A percentile compares a stretch with the other conserved stretches of the same genome.
Evolutionary conservation across 441 rosid species (phyloP).

Genomic region (Populus hybrid): DNA sequence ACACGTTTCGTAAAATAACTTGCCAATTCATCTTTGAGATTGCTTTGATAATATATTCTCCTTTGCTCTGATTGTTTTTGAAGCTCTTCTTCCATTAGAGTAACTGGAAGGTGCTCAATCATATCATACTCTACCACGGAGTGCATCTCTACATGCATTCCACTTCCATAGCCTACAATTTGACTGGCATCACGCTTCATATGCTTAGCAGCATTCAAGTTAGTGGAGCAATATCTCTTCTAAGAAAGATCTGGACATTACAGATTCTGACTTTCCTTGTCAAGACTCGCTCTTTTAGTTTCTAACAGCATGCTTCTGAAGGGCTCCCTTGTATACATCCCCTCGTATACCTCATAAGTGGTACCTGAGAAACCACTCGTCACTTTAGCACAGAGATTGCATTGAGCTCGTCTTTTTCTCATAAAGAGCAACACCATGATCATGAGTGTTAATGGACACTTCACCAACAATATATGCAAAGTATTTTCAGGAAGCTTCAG

Average conservation of each 20-base stretch:
- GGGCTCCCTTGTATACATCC: slow-evolving; percentile 32
- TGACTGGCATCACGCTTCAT: slow-evolving; percentile 13
- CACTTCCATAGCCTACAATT: slow-evolving; percentile 15
- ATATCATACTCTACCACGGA: slow-evolving; percentile 13
- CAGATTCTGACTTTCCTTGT: slow-evolving; percentile 17
- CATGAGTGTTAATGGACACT: slow-evolving; percentile 22
- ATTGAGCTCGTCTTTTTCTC: slow-evolving; percentile 28
- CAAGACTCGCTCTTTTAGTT: not conserved
- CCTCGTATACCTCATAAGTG: slow-evolving; percentile 51
- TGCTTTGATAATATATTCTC: slow-evolving; percentile 19
- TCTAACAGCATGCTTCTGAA: slow-evolving; percentile 20
- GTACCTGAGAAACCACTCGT: slow-evolving; percentile 15
- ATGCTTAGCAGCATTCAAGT: slow-evolving; percentile 15
- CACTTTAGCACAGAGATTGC: slow-evolving; percentile 49
- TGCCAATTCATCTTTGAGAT: slow-evolving; percentile 35
- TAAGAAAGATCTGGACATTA: slow-evolving; percentile 19
- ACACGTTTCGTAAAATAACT: slow-evolving; percentile 38
- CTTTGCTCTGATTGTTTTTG: not conserved
- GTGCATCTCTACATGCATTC: slow-evolving; percentile 2
- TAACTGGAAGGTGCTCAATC: not conserved
- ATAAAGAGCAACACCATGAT: slow-evolving; percentile 34
- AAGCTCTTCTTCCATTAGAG: not conserved
- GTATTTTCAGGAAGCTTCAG: too few relatives aligned
- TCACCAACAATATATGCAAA: not conserved
- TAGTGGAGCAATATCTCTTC: slow-evolving; percentile 23